Conservation (phyloP, 2,329 filamentous ascomycete species). For the Lanzia echinophila region DNA sequence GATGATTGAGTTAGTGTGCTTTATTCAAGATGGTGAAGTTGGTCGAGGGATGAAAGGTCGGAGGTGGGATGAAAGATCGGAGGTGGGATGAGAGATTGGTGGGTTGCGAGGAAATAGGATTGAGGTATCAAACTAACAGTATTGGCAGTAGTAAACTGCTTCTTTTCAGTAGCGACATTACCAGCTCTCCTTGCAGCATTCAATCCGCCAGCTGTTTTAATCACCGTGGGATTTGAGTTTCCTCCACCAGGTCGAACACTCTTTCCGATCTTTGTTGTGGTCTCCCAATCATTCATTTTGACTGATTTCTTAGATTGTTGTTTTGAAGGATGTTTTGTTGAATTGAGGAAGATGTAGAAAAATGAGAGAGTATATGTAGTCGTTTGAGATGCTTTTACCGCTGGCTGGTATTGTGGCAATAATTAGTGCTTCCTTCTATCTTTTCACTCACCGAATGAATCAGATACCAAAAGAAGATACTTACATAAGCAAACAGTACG, state of each 20-base stretch:
- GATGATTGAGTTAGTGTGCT: too few species aligned
- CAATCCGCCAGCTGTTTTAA: slow-evolving; percentile 73
- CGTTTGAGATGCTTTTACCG: not conserved
- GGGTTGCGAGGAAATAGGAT: not conserved
- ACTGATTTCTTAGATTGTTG: slow-evolving; percentile 1
- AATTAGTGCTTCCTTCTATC: not conserved
- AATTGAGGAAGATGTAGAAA: not conserved
- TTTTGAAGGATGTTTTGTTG: not conserved
- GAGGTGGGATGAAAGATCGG: not conserved
- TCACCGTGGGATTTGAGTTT: slow-evolving; percentile 67
- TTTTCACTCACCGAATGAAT: slow-evolving; percentile 9
- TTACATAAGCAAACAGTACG: not conserved
- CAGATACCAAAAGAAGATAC: slow-evolving; percentile 8
- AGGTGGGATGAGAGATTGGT: not conserved
- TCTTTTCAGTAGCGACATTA: slow-evolving; percentile 74
- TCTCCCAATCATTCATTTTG: slow-evolving; percentile 73
- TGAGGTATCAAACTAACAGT: slow-evolving; percentile 49
- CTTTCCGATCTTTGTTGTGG: slow-evolving; percentile 88
- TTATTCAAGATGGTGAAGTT: too few species aligned
- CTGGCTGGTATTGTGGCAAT: not conserved
- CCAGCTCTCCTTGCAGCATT: slow-evolving; percentile 86
- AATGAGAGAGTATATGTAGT: not conserved
- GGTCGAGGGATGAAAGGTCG: too few species aligned
- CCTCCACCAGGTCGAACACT: slow-evolving; percentile 65
- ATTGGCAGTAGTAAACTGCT: slow-evolving; percentile 80